Base-by-base conservation (phyloP, 495 filamentous ascomycete genomes). In the Echria macrotheca region DNA sequence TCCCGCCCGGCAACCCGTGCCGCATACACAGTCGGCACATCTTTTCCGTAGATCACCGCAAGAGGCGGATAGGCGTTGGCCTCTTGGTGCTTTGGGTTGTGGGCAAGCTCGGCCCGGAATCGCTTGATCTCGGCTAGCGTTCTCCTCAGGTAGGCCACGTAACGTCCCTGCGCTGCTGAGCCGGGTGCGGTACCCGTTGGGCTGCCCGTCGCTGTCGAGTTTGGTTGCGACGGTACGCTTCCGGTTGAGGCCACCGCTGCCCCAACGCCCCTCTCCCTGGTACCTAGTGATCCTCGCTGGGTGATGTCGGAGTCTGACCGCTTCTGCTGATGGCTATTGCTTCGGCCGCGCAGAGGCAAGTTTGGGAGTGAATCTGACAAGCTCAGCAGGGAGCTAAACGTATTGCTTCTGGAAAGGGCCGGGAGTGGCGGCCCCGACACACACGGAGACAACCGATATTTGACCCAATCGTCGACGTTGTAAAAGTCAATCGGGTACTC, bases 401-500 rank as follows among this genome's bases (percentile, higher is more conserved):
- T 51, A 42, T 56, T 65, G 43, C 57, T 66, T 23, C 62, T 67
- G 1, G 58, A 57, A 1, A 63, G 49, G 10, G 74, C 61, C 0
- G 76, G 86, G 4, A 87, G 66, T 7, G 81, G 69, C 4, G 78
- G 76, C 28, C 68, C 68, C 5, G 68, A 76, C 41, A 93, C 78
- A 63, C 85, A 91, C 0, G 91, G 91, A 0, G 86, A 91, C 24
- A 85, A 77, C 22, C 81, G 76, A 60, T 91, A 80, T 48, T 88
- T 80, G 37, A 85, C 77, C 91, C 91, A 98, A 38, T 81, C 77
- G 3, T 89, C 68, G 1, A 79, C 67, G 54, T 89, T 73, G 69
- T 91, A 96, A 60, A 96, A 96, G 61, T 96, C 82, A 17, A 96
- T 72, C 1, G 75, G 81, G 62, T 89, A 91, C 52, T 87, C 79